phyloP scores from a whole-genome alignment of 2,329 filamentous ascomycete species.

The Bipolaris zeicola region DNA sequence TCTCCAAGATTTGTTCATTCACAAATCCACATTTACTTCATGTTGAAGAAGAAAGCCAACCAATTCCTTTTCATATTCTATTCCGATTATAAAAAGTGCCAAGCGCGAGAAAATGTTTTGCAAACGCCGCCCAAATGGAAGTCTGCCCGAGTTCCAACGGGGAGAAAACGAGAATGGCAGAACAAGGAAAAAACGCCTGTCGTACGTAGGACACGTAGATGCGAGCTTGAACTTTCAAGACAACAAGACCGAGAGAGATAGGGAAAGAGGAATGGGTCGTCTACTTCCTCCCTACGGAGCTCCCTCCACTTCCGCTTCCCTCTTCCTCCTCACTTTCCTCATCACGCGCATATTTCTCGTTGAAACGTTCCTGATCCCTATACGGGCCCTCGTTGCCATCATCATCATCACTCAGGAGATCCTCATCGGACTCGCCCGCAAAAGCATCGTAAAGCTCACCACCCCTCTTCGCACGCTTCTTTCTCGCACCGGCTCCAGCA shows the following conservation, averaged over 20 bases:
- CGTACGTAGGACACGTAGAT: not conserved
- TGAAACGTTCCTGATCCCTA: conserved; percentile 37
- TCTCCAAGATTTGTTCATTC: too few species aligned
- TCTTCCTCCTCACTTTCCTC: conserved; percentile 31
- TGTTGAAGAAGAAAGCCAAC: too few species aligned
- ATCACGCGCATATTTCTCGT: conserved; percentile 42
- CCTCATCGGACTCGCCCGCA: conserved; percentile 86
- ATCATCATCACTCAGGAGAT: conserved; percentile 58
- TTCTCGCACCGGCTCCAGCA: conserved; percentile 41
- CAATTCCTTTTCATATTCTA: too few species aligned
- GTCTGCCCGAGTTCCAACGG: too few species aligned
- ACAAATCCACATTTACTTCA: too few species aligned
- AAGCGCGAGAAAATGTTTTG: too few species aligned
- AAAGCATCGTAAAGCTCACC: conserved; percentile 98
- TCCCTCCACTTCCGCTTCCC: conserved; percentile 26
- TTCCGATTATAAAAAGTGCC: too few species aligned
- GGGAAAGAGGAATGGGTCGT: too few species aligned
- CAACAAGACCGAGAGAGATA: not conserved
- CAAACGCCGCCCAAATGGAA: too few species aligned
- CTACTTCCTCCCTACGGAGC: conserved; percentile 35
- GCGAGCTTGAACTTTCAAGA: not conserved
- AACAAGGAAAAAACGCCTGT: too few species aligned
- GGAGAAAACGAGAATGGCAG: too few species aligned
- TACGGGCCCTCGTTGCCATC: conserved; percentile 48
- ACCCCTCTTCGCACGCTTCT: conserved; percentile 65